Evolutionary conservation across 768 basidiomycete genomes (phyloP), one percentile per base, ranked within the genome.

Genomic region (Mycena belliarum): DNA sequence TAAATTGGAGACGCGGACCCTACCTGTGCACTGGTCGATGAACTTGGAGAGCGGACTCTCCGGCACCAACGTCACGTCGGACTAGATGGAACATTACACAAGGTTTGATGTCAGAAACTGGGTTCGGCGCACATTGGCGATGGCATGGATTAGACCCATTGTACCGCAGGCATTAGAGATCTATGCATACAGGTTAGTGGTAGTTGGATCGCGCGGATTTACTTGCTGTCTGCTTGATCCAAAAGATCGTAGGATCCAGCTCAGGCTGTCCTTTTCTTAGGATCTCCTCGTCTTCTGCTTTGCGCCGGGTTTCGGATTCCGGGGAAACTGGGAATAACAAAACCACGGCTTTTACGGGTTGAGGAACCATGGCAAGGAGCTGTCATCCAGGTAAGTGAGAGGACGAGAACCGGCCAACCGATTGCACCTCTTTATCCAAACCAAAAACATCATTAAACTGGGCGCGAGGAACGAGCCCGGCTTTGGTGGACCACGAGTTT

Each of bases 81-180:
- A 79, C 88, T 89, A 38, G 33, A 53, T 20, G 29, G 24, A 1
- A 24, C 29, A 10, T 40, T 52, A 4, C n/a, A 15, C 3, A 46
- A 35, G 23, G 14, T n/a, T 16, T 6, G 37, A 26, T 26, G 44
- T 5, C 14, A 23, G 10, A 23, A 38, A 15, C 29, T 12, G 21
- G 24, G n/a, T 46, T 26, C 56, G 16, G 69, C 83, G 61, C 58
- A 93, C 89, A 68, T 98, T 97, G 21, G 85, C 83, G 42, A 97
- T 73, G 11, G 91, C 84, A 65, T 95, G 93, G 7, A 95, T 78
- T 18, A 95, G 77, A 0, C 87, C 93, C 69, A 95, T 94, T 0
- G 93, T 93, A 4, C 93, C 93, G 66, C 93, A 94, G 0, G 93
- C 92, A 65, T 94, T 94, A 5, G 77, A 70, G 55, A 93, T 93